Evolutionary conservation across 805 yeast species (phyloP).

Genomic region (Metschnikowia kofuensis): DNA sequence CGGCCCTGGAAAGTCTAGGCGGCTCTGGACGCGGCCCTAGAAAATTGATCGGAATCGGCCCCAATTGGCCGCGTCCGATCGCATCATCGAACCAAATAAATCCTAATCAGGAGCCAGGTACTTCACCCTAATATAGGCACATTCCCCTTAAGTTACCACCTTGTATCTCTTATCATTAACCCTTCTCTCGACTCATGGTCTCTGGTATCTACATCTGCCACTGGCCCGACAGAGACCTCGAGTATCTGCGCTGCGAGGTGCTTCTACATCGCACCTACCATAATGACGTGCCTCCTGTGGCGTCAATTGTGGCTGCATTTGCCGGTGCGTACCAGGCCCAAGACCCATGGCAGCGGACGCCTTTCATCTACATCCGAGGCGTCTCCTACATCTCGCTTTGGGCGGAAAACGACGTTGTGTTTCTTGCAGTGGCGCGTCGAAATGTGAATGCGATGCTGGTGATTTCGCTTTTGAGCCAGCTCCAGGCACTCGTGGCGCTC

Average conservation of each 20-base stretch:
- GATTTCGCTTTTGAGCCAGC: constrained; percentile 50
- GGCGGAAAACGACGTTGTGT: constrained; percentile 41
- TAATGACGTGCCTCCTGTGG: constrained; percentile 28
- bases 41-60: no score
- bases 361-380: constrained; percentile 48
- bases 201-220: constrained; percentile 38
- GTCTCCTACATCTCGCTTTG: constrained; percentile 53
- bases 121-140: neutral
- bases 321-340: constrained; percentile 22
- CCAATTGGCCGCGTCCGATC: no score
- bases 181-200: constrained; percentile 24
- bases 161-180: neutral
- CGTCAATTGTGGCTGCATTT: constrained; percentile 24
- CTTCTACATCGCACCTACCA: constrained; percentile 35
- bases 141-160: neutral
- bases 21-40: no score
- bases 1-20: no score
- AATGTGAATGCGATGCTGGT: constrained; percentile 60
- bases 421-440: constrained; percentile 39
- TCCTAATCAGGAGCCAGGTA: no score
- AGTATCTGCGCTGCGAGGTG: constrained; percentile 26
- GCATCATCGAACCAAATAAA: no score
- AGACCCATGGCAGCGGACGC: constrained; percentile 22
- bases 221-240: constrained; percentile 28
- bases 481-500: constrained; percentile 27